A percentile compares a stretch with the other conserved stretches of the same genome.
Conservation (phyloP, 2,329 filamentous ascomycete species). For the Dichotomopilus funicola region DNA sequence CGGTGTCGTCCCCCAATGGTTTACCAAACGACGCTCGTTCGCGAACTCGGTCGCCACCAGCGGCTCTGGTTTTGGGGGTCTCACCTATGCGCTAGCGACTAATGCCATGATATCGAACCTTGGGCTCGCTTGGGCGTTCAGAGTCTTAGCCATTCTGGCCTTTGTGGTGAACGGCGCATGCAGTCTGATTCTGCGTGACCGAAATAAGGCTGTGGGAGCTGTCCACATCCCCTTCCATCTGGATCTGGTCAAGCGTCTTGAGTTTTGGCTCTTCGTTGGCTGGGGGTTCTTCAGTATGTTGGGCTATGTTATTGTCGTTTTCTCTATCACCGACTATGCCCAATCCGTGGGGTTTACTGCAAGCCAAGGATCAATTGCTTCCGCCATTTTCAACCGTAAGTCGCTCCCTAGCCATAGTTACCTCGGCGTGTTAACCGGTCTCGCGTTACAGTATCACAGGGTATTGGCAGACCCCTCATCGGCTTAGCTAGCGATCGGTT, state of each 20-base stretch:
- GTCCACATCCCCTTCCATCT: slow-evolving; percentile 61
- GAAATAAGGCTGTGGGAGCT: slow-evolving; percentile 65
- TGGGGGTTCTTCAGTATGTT: slow-evolving; percentile 69
- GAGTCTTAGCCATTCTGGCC: slow-evolving; percentile 57
- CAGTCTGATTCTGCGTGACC: slow-evolving; percentile 58
- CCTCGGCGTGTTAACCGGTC: background rate
- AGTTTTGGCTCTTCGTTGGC: slow-evolving; percentile 58
- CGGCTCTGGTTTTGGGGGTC: slow-evolving; percentile 70
- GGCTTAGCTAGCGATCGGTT: slow-evolving; percentile 65
- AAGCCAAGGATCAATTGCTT: slow-evolving; percentile 62
- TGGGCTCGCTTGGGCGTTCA: slow-evolving; percentile 60
- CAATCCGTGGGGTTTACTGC: slow-evolving; percentile 59
- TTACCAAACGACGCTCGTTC: slow-evolving; percentile 58
- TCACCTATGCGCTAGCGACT: slow-evolving; percentile 60
- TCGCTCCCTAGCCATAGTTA: background rate
- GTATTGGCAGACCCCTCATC: slow-evolving; percentile 62
- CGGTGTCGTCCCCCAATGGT: slow-evolving; percentile 68
- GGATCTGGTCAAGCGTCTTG: slow-evolving; percentile 50
- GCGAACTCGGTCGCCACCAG: slow-evolving; percentile 62
- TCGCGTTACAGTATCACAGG: slow-evolving; percentile 46
- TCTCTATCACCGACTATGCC: slow-evolving; percentile 68
- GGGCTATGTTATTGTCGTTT: slow-evolving; percentile 70
- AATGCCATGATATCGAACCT: slow-evolving; percentile 62
- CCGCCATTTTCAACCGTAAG: slow-evolving; percentile 64
- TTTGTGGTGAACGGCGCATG: slow-evolving; percentile 59